Conservation (phyloP, 2,329 filamentous ascomycete species). For the Fusarium sp. region DNA sequence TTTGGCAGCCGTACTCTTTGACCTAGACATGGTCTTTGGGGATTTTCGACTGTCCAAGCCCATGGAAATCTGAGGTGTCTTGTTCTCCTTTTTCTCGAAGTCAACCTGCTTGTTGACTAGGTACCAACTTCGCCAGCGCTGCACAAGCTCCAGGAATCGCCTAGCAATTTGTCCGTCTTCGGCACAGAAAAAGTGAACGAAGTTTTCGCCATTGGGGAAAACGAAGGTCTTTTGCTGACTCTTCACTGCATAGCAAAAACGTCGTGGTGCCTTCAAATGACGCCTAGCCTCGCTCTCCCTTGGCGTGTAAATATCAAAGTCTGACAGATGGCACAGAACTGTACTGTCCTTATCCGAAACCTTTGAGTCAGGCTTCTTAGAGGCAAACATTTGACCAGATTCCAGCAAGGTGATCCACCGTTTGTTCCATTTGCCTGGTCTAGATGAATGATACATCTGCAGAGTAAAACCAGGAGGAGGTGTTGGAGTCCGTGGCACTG, state of each 20-base stretch:
- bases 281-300: conserved; percentile 75
- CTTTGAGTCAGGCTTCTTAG: conserved; percentile 76
- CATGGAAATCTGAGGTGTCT: conserved; percentile 12
- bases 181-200: conserved; percentile 90
- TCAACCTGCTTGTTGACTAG: conserved; percentile 76
- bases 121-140: conserved; percentile 93
- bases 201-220: conserved; percentile 85
- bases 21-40: conserved; percentile 55
- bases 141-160: conserved; percentile 77
- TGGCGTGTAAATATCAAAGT: conserved; percentile 91
- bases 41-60: conserved; percentile 16
- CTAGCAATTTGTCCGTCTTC: conserved; percentile 76
- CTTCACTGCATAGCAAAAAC: conserved; percentile 87
- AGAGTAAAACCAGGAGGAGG: conserved; percentile 75
- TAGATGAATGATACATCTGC: conserved; percentile 83
- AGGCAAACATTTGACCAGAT: conserved; percentile 77
- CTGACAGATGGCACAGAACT: conserved; percentile 85
- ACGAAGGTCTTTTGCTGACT: conserved; percentile 89
- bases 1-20: conserved; percentile 34
- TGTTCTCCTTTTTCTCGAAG: conserved; percentile 55
- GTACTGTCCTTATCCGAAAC: conserved; percentile 72
- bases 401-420: conserved; percentile 79
- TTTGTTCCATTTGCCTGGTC: conserved; percentile 89
- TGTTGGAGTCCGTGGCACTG: conserved; percentile 68
- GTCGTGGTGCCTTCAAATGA: conserved; percentile 84